Conservation (phyloP, 345 rosid species). For the Kandelia obovata region DNA sequence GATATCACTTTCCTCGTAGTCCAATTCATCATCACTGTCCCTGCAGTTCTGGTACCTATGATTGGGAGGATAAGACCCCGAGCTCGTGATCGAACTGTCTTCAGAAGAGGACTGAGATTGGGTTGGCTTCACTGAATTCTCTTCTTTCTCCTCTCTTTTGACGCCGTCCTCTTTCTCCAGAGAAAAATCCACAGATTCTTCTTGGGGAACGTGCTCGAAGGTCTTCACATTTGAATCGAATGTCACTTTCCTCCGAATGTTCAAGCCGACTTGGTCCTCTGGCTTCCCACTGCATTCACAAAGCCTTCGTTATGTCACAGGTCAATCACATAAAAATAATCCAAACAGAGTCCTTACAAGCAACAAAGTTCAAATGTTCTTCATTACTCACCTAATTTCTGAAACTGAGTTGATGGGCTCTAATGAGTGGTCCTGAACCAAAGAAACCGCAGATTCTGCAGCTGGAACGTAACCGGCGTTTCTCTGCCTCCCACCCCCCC, state of each 20-base stretch:
- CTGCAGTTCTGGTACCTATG: slow-evolving; percentile 38
- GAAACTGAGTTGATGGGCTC: slow-evolving; percentile 27
- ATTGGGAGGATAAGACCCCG: slow-evolving; percentile 55
- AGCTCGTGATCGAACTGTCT: slow-evolving; percentile 40
- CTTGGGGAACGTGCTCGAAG: slow-evolving; percentile 47
- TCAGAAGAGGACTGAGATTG: slow-evolving; percentile 48
- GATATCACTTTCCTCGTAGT: slow-evolving; percentile 21
- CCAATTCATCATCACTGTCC: slow-evolving; percentile 38
- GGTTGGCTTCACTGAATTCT: slow-evolving; percentile 22
- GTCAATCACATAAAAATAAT: background rate
- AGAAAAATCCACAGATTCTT: slow-evolving; percentile 37
- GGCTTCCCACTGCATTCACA: slow-evolving; percentile 36
- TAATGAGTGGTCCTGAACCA: slow-evolving; percentile 28
- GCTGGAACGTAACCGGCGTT: slow-evolving; percentile 18
- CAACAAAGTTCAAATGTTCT: background rate
- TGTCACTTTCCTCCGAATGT: slow-evolving; percentile 64
- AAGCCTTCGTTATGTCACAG: background rate
- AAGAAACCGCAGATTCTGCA: slow-evolving; percentile 28
- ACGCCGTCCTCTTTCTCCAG: slow-evolving; percentile 31
- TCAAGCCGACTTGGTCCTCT: slow-evolving; percentile 41
- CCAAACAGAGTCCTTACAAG: background rate
- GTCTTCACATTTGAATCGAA: slow-evolving; percentile 64
- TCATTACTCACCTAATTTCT: slow-evolving; percentile 36
- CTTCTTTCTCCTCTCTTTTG: slow-evolving; percentile 17
- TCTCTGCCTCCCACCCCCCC: slow-evolving; percentile 30